Conservation (phyloP, 2,329 filamentous ascomycete species). For the Sarocladium oryzae region DNA sequence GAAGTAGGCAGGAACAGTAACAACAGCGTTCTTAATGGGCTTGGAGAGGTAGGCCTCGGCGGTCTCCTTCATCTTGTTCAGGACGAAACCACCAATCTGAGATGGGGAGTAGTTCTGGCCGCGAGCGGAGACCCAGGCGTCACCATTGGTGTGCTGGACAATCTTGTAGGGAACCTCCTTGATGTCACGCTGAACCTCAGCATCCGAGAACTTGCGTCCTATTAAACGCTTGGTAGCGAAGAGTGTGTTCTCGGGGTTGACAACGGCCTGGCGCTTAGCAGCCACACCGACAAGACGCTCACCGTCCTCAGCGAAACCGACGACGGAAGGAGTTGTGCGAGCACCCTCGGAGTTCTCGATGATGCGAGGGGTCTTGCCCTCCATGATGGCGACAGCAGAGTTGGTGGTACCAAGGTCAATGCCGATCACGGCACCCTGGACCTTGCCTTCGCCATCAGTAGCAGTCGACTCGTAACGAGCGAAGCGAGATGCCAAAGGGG, state of each 20-base stretch:
- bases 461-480: constrained; percentile 68
- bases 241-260: constrained; percentile 97
- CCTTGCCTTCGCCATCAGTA: constrained; percentile 56
- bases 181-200: constrained; percentile 92
- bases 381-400: constrained; percentile 95
- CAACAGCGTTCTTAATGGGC: constrained; percentile 89
- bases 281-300: constrained; percentile 96
- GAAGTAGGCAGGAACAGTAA: constrained; percentile 97
- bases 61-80: constrained; percentile 99
- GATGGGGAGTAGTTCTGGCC: constrained; percentile 95
- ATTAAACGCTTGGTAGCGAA: constrained; percentile 99
- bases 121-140: constrained; percentile 91
- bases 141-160: constrained; percentile 91
- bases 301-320: constrained; percentile 91
- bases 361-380: constrained; percentile 90
- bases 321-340: constrained; percentile 63
- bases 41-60: constrained; percentile 89
- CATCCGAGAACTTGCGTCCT: constrained; percentile 91
- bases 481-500: constrained; percentile 66
- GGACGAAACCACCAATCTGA: constrained; percentile 94
- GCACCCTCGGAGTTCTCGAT: constrained; percentile 90
- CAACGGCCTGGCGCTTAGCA: constrained; percentile 95
- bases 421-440: constrained; percentile 93
- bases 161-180: constrained; percentile 99
- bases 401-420: constrained; percentile 98